phyloP scores from a whole-genome alignment of 1,284 basidiomycete genomes.

The Prillingera fragicola region DNA sequence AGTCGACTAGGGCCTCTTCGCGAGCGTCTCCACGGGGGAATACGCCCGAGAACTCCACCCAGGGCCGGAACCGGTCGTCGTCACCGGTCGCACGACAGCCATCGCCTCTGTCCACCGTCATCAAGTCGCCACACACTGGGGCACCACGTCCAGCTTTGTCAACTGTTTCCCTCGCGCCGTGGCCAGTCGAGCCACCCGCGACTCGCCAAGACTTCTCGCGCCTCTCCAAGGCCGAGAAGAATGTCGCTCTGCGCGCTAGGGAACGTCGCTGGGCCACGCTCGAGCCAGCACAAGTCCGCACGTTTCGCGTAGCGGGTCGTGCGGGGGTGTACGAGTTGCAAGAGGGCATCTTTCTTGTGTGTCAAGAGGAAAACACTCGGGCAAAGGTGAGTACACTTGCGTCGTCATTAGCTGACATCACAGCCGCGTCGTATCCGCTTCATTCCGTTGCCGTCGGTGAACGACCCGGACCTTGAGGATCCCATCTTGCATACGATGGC shows the following conservation, averaged over 20 bases:
- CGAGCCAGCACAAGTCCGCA: constrained; percentile 15
- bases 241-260: constrained; percentile 17
- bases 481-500: constrained; percentile 23
- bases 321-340: constrained; percentile 47
- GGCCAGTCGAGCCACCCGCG: constrained; percentile 12
- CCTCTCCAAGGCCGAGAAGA: constrained; percentile 27
- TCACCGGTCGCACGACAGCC: too few relatives aligned
- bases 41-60: too few relatives aligned
- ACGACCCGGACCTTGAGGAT: constrained; percentile 32
- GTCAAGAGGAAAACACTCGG: constrained; percentile 28
- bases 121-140: constrained; percentile 22
- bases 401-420: background rate
- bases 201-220: constrained; percentile 7
- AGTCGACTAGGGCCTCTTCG: too few relatives aligned
- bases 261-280: constrained; percentile 35
- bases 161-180: constrained; percentile 19
- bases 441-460: constrained; percentile 37
- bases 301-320: constrained; percentile 28
- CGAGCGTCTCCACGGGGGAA: too few relatives aligned
- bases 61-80: too few relatives aligned
- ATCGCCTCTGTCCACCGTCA: background rate
- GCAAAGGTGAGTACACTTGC: constrained; percentile 10
- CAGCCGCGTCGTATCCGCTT: constrained; percentile 37
- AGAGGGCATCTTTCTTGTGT: constrained; percentile 46
- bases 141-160: constrained; percentile 10